phyloP scores from a whole-genome alignment of 2,329 filamentous ascomycete genomes.

The Penicillium sp. region DNA sequence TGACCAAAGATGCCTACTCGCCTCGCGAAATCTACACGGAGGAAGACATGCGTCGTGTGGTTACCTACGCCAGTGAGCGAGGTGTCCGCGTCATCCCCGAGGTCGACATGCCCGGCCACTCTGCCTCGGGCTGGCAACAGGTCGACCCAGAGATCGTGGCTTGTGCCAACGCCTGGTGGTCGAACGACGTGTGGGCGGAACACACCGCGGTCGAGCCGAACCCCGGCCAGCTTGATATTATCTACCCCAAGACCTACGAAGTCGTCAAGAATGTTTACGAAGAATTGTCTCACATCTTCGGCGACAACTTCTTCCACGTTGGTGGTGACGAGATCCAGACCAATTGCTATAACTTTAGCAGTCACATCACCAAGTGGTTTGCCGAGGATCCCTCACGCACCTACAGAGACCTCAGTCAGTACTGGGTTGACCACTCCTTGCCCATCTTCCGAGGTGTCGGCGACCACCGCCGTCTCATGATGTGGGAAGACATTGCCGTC shows the following conservation, averaged over 20 bases:
- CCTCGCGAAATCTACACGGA: constrained; percentile 49
- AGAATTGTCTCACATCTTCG: constrained; percentile 53
- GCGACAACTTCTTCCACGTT: constrained; percentile 57
- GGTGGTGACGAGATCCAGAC: constrained; percentile 57
- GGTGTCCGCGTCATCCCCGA: constrained; percentile 62
- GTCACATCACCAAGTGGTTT: constrained; percentile 52
- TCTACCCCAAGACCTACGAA: constrained; percentile 57
- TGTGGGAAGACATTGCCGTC: constrained; percentile 58
- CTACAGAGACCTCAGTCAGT: constrained; percentile 54
- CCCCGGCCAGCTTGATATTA: constrained; percentile 57
- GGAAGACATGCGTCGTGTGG: constrained; percentile 45
- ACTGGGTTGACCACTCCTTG: constrained; percentile 55
- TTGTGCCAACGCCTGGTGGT: constrained; percentile 61
- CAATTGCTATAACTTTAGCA: constrained; percentile 60
- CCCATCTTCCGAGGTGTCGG: constrained; percentile 51
- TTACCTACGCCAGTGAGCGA: constrained; percentile 54
- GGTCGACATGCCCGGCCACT: constrained; percentile 63
- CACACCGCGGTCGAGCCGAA: constrained; percentile 59
- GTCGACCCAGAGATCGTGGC: constrained; percentile 58
- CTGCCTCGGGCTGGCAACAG: constrained; percentile 56
- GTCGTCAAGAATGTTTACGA: constrained; percentile 56
- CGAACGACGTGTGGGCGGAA: constrained; percentile 55
- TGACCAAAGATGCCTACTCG: constrained; percentile 57
- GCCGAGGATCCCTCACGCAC: constrained; percentile 50
- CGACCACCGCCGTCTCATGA: constrained; percentile 53